A percentile compares a stretch with the other conserved stretches of the same genome.
Conservation (phyloP, 2,329 filamentous ascomycete genomes). For the Calonectria leucothoes region DNA sequence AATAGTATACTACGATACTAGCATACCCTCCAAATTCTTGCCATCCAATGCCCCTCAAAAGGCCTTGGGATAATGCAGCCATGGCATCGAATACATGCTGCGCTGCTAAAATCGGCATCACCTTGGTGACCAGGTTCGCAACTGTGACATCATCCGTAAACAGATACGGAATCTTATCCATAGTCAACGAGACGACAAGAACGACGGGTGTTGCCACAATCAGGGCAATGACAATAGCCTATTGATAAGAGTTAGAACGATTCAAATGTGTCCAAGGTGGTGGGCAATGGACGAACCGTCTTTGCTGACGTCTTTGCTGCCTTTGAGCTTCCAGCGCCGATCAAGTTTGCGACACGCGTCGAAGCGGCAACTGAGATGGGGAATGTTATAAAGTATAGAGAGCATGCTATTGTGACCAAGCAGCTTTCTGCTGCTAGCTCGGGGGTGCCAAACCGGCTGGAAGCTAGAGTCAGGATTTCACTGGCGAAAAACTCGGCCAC, state of each 20-base stretch:
- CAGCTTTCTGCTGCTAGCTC: constrained; percentile 90
- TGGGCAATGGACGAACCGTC: constrained; percentile 61
- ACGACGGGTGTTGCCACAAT: constrained; percentile 86
- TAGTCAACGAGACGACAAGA: constrained; percentile 72
- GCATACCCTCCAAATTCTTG: constrained; percentile 92
- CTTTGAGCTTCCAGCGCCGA: constrained; percentile 84
- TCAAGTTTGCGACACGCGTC: constrained; percentile 90
- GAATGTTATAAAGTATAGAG: constrained; percentile 93
- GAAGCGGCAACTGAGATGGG: constrained; percentile 88
- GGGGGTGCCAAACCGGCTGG: constrained; percentile 82
- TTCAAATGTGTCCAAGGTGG: constrained; percentile 37
- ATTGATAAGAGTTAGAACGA: neutral
- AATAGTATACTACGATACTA: constrained; percentile 89
- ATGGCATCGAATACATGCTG: constrained; percentile 94
- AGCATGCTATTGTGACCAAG: constrained; percentile 78
- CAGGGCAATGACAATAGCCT: constrained; percentile 67
- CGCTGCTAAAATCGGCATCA: constrained; percentile 83
- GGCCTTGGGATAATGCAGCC: constrained; percentile 82
- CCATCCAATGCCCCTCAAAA: constrained; percentile 86
- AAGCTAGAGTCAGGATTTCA: constrained; percentile 85
- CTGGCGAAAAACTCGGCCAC: constrained; percentile 94
- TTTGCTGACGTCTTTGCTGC: constrained; percentile 84
- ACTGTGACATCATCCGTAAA: constrained; percentile 80
- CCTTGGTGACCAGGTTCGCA: constrained; percentile 72
- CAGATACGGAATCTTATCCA: constrained; percentile 80